Percentiles rank a stretch among this genome's conserved stretches.
These are phyloP conservation scores for Arctostaphylos glauca DNA, from an alignment of 148 eudicot genomes.

Conservation along the genomic window DNA sequence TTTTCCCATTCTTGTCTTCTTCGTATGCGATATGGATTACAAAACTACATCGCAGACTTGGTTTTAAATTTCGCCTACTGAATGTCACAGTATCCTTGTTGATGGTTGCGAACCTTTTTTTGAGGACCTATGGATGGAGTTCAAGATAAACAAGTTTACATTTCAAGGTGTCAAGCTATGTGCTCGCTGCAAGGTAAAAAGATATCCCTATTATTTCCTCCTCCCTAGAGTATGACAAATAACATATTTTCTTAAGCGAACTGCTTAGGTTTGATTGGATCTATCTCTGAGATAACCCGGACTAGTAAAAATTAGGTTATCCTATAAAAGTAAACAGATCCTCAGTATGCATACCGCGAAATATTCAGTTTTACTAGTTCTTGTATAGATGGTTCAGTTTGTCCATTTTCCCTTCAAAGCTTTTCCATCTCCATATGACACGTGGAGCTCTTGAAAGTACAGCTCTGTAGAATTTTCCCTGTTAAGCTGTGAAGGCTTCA, in stretches of 20 bases:
- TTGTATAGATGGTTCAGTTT: too few species aligned
- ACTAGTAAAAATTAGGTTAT: neutral
- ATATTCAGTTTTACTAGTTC: too few species aligned
- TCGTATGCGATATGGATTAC: neutral
- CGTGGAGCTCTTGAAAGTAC: too few species aligned
- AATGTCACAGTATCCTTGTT: slow-evolving; percentile 63
- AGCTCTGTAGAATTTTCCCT: neutral
- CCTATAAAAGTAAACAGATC: too few species aligned
- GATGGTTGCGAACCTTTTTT: slow-evolving; percentile 83
- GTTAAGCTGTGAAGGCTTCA: neutral
- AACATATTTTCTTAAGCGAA: neutral
- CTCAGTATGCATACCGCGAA: too few species aligned
- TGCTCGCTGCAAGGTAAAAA: slow-evolving; percentile 81
- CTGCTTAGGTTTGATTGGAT: neutral
- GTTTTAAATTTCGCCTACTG: neutral
- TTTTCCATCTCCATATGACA: too few species aligned
- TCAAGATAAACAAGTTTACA: slow-evolving; percentile 52
- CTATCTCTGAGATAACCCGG: too few species aligned
- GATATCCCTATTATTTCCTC: neutral
- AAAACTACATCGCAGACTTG: neutral
- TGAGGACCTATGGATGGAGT: slow-evolving; percentile 82
- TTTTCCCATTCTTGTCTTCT: too few species aligned
- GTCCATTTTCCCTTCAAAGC: too few species aligned
- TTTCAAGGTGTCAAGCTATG: slow-evolving; percentile 83
- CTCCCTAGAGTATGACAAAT: neutral